These are phyloP conservation scores for Pichia exigua DNA, from an alignment of 805 yeast species.

Conservation along the genomic window DNA sequence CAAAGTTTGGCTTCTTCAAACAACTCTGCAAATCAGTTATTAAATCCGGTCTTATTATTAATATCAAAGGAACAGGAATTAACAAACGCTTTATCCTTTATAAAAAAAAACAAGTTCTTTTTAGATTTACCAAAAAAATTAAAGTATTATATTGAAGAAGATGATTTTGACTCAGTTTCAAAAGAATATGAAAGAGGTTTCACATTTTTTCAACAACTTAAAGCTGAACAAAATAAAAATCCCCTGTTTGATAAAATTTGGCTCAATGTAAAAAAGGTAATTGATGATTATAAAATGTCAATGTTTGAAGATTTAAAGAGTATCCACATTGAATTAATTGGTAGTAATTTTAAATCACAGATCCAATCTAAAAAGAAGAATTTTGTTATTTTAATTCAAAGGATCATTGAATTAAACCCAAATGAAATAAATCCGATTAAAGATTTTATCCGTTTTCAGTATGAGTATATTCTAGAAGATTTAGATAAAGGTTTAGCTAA, in stretches of 20 bases:
- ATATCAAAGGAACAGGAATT: conserved; percentile 41
- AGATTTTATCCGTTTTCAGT: conserved; percentile 52
- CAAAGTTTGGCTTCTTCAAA: conserved; percentile 42
- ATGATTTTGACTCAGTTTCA: conserved; percentile 52
- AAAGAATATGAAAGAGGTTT: conserved; percentile 49
- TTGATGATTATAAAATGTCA: conserved; percentile 45
- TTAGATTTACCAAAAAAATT: conserved; percentile 52
- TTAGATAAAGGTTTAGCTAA: conserved; percentile 34
- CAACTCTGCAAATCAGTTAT: conserved; percentile 39
- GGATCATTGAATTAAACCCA: conserved; percentile 54
- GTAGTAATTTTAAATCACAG: conserved; percentile 12
- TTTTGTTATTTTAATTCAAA: conserved; percentile 40
- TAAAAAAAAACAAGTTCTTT: conserved; percentile 44
- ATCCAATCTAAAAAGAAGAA: conserved; percentile 12
- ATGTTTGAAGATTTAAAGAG: conserved; percentile 44
- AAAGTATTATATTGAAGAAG: conserved; percentile 32
- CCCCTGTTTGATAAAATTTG: conserved; percentile 44
- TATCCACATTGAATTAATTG: conserved; percentile 25
- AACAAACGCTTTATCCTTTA: conserved; percentile 39
- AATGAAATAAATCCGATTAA: conserved; percentile 50
- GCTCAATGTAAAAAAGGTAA: conserved; percentile 44
- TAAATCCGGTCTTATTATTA: conserved; percentile 53
- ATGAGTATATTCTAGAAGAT: conserved; percentile 31
- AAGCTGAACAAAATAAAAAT: conserved; percentile 9
- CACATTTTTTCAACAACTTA: conserved; percentile 12